Base-by-base conservation (phyloP, 164 flowering plant genomes). In the Dillenia turbinata region DNA sequence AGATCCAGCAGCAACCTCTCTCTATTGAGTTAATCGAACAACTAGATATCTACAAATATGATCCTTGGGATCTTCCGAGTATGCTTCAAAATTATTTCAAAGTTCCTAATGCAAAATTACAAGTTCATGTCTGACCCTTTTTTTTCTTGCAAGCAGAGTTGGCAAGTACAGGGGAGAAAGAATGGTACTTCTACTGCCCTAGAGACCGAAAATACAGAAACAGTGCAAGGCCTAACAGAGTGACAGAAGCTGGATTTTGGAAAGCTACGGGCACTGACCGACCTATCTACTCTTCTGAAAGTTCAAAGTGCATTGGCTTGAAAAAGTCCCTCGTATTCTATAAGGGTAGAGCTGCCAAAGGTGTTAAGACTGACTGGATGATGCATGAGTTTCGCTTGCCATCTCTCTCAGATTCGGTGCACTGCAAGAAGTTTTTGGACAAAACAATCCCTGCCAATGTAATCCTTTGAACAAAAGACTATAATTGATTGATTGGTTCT, bases 311-410 rank as follows among this genome's bases (percentile, higher is more conserved):
- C 81, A 94, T 94, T 12, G 99, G 99, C 11, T 73, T 91, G 75
- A 94, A 94, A 81, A 94, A 94, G 58, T 94, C 99, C 9, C 90
- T 94, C 1, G 98, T 94, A 12, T 94, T 90, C 80, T 94, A 94
- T 80, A 84, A 69, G 71, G 99, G 99, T 8, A 82, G 95, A 73
- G 99, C 99, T 26, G 97, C 96, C 10, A 94, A 84, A 78, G 99
- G 99, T 19, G 74, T 77, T 65, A 94, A 94, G 73, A 94, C 96
- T 49, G 97, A 91, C 70, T 94, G 99, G 99, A 94, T 94, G 99
- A 94, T 91, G 99, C 99, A 94, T 62, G 99, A 94, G 74, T 94
- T 94, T 61, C 76, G 99, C 47, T 78, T 94, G 12, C 97, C 95
- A 52, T 80, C 97, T 56, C 77, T 79, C 49, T 53, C 73, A 0